phyloP scores from a whole-genome alignment of 306 rosid species.

The Vachellia pachyceras region DNA sequence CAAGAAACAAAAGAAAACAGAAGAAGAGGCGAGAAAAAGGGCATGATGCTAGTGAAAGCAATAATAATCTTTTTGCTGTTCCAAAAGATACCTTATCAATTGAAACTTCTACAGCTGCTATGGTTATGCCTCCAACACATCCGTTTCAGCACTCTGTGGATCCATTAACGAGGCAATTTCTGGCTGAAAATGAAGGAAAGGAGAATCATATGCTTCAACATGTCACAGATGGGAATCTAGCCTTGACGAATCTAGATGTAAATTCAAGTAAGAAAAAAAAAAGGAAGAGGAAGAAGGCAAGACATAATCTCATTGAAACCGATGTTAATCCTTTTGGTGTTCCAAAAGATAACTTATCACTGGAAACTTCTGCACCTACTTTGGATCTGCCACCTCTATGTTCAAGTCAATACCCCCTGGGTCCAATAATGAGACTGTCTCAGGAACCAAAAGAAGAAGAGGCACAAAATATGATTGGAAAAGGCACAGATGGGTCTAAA shows the following conservation, averaged over 20 bases:
- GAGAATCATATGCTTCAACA: neutral
- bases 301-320: conserved; percentile 27
- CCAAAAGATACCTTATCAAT: conserved; percentile 16
- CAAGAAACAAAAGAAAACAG: neutral
- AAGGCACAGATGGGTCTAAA: conserved; percentile 22
- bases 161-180: neutral
- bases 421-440: conserved; percentile 37
- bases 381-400: conserved; percentile 35
- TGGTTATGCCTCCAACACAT: neutral
- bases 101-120: conserved; percentile 23
- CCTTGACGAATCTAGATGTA: conserved; percentile 26
- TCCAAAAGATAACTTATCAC: conserved; percentile 34
- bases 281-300: conserved; percentile 31
- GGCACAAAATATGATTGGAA: conserved; percentile 10
- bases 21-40: neutral
- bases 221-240: conserved; percentile 22
- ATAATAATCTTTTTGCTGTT: neutral
- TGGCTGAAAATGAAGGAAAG: neutral
- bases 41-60: neutral
- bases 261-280: conserved; percentile 24
- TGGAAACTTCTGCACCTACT: conserved; percentile 31
- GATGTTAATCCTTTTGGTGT: conserved; percentile 22
- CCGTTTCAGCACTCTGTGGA: neutral
- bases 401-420: conserved; percentile 36
- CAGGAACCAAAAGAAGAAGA: conserved; percentile 26